phyloP scores from a whole-genome alignment of 129 eudicot species.

The Arctium minus region DNA sequence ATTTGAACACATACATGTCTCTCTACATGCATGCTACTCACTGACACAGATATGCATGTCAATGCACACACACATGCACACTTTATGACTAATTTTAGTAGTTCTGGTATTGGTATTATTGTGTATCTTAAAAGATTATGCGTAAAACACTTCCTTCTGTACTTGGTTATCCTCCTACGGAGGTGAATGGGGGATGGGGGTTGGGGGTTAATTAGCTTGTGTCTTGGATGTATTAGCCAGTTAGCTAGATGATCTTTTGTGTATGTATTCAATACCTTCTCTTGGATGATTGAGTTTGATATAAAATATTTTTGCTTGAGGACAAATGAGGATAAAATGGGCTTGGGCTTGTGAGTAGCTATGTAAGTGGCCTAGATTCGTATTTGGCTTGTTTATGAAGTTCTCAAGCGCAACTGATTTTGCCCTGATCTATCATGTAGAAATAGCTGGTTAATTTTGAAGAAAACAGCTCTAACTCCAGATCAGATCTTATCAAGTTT shows the following conservation, averaged over 20 bases:
- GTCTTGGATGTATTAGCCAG: not conserved
- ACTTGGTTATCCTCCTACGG: not conserved
- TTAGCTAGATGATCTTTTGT: not conserved
- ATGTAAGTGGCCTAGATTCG: not conserved
- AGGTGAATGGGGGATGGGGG: not conserved
- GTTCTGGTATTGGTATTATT: not conserved
- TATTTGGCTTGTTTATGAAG: not conserved
- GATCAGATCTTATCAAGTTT: not conserved
- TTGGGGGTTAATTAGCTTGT: not conserved
- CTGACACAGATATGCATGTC: not conserved
- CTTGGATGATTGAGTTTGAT: not conserved
- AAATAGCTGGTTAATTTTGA: not conserved
- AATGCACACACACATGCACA: not conserved
- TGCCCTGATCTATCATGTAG: not conserved
- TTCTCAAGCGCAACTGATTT: not conserved
- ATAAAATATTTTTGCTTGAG: not conserved
- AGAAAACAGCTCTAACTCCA: not conserved
- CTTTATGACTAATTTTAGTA: not conserved
- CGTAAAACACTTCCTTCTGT: not conserved
- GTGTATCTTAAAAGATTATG: not conserved
- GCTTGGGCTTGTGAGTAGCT: not conserved
- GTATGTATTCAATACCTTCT: not conserved
- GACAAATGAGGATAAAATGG: not conserved
- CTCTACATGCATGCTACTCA: slow-evolving; percentile 11
- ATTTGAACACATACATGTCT: not conserved